These are phyloP conservation scores for Beauveria scarabaeidicola DNA, from an alignment of 2,329 filamentous ascomycete genomes.

Conservation along the genomic window DNA sequence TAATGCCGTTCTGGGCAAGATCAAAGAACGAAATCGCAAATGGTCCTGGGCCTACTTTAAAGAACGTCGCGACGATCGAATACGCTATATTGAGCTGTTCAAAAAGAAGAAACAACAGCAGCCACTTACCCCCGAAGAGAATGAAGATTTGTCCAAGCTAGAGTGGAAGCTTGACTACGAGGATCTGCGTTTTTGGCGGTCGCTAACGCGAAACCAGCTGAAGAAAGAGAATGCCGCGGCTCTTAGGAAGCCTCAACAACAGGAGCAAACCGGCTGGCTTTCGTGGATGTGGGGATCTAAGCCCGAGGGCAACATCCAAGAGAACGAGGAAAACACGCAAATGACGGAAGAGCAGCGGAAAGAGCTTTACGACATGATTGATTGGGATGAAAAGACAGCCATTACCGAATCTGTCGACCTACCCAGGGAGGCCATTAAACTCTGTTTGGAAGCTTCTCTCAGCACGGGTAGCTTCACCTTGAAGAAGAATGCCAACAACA, in stretches of 20 bases:
- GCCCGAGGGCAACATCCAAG: conserved; percentile 50
- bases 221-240: conserved; percentile 90
- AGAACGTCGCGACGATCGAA: conserved; percentile 82
- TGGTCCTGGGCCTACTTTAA: conserved; percentile 97
- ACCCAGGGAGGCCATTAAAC: conserved; percentile 83
- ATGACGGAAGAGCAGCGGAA: conserved; percentile 95
- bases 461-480: conserved; percentile 94
- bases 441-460: conserved; percentile 88
- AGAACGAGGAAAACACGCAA: conserved; percentile 61
- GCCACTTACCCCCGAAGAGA: conserved; percentile 62
- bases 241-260: conserved; percentile 54
- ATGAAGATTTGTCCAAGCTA: conserved; percentile 61
- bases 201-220: conserved; percentile 83
- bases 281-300: conserved; percentile 88
- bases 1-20: conserved; percentile 81
- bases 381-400: conserved; percentile 94
- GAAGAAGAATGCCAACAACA: conserved; percentile 56
- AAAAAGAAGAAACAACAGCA: conserved; percentile 81
- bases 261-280: conserved; percentile 77
- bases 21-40: conserved; percentile 82
- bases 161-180: conserved; percentile 90
- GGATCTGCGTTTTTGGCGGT: conserved; percentile 95
- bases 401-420: conserved; percentile 81
- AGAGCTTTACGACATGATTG: conserved; percentile 93
- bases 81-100: conserved; percentile 85